Conservation (phyloP, 129 eudicot genomes). For the Heracleum sosnowskyi region DNA sequence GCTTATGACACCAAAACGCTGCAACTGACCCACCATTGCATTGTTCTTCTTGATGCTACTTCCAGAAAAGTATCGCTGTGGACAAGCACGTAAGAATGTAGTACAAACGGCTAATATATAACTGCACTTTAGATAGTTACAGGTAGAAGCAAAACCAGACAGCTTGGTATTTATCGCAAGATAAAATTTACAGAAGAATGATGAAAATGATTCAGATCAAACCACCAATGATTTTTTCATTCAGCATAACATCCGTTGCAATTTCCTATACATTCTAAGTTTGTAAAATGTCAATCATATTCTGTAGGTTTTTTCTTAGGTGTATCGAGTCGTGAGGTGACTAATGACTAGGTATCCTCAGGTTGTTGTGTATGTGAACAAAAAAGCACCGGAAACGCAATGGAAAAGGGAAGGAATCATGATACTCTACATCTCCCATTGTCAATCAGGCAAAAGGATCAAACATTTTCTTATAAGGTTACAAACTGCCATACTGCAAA, state of each 20-base stretch:
- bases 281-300: neutral
- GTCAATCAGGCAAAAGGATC: neutral
- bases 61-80: conserved; percentile 58
- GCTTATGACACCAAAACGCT: conserved; percentile 54
- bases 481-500: neutral
- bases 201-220: neutral
- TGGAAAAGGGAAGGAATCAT: neutral
- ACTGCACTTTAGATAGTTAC: conserved; percentile 10
- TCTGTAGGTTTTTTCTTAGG: neutral
- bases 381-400: no score
- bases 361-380: neutral
- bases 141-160: neutral
- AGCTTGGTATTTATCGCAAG: neutral
- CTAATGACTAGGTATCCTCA: neutral
- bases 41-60: conserved; percentile 47
- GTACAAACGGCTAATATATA: neutral
- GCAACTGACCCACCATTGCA: conserved; percentile 66
- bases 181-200: neutral
- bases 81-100: conserved; percentile 20
- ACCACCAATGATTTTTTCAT: neutral
- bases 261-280: neutral
- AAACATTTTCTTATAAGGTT: neutral
- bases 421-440: neutral
- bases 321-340: neutral
- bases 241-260: neutral